Conservation (phyloP, 164 flowering plant species). For the Berberis thunbergii region DNA sequence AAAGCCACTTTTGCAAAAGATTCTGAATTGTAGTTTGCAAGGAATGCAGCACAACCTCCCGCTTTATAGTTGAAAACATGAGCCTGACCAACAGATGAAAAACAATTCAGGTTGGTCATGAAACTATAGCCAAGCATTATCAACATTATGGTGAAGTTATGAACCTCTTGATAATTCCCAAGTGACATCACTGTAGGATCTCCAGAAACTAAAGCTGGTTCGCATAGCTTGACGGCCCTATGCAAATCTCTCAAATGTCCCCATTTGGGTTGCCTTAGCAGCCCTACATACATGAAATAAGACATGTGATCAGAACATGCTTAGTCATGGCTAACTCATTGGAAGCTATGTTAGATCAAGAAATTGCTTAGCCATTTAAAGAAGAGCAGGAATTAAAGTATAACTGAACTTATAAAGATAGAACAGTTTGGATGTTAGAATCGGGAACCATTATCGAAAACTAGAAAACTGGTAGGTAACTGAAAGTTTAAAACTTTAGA, state of each 20-base stretch:
- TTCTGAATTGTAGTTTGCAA: slow-evolving; percentile 53
- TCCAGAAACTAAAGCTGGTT: slow-evolving; percentile 62
- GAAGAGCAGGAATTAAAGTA: too few species aligned
- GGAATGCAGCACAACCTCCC: slow-evolving; percentile 80
- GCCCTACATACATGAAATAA: slow-evolving; percentile 29
- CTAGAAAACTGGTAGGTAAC: too few species aligned
- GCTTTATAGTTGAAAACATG: slow-evolving; percentile 48
- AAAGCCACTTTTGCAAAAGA: slow-evolving; percentile 42
- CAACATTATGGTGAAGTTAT: background rate
- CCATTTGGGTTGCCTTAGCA: slow-evolving; percentile 70
- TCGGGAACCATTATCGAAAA: too few species aligned
- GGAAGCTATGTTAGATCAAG: background rate
- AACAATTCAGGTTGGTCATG: background rate
- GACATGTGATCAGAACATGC: background rate
- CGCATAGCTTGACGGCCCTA: slow-evolving; percentile 72
- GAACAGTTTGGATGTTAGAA: too few species aligned
- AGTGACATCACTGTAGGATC: slow-evolving; percentile 49
- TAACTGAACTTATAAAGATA: too few species aligned
- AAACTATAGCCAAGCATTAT: background rate
- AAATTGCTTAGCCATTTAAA: too few species aligned
- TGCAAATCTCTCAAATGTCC: slow-evolving; percentile 82
- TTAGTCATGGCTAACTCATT: background rate
- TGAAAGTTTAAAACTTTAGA: too few species aligned
- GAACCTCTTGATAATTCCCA: slow-evolving; percentile 67
- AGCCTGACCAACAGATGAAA: slow-evolving; percentile 30